These are phyloP conservation scores for Elsinoe fawcettii DNA, from an alignment of 2,329 filamentous ascomycete genomes.

Conservation along the genomic window DNA sequence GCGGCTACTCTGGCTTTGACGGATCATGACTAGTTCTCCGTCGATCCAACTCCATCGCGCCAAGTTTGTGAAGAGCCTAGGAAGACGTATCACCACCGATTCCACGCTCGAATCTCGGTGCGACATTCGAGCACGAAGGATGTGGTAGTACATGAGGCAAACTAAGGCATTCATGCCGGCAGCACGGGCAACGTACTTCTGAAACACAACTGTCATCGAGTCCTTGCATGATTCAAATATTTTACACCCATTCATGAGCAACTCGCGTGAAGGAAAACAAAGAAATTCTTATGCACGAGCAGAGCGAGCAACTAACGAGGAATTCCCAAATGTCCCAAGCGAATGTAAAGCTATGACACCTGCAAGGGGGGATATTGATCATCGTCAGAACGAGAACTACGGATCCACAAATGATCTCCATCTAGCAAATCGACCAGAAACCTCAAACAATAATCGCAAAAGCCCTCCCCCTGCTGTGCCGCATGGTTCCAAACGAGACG, in stretches of 20 bases:
- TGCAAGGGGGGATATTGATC: slow-evolving; percentile 1
- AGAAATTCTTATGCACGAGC: not conserved
- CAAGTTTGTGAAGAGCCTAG: slow-evolving; percentile 7
- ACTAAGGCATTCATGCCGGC: slow-evolving; percentile 5
- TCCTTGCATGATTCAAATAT: not conserved
- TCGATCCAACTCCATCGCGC: slow-evolving; percentile 3
- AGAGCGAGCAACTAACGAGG: not conserved
- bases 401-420: not conserved
- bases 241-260: not conserved
- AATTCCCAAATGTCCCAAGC: not conserved
- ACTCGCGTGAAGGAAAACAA: slow-evolving; percentile 1
- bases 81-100: not conserved
- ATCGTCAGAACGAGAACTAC: slow-evolving; percentile 4
- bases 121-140: not conserved
- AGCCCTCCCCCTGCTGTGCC: slow-evolving; percentile 7
- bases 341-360: slow-evolving; percentile 1
- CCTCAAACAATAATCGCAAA: slow-evolving; percentile 9
- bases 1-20: slow-evolving; percentile 2
- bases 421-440: slow-evolving; percentile 7
- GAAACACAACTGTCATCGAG: slow-evolving; percentile 7
- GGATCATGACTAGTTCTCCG: not conserved
- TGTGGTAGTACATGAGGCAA: not conserved
- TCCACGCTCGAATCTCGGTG: slow-evolving; percentile 6
- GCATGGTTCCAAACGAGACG: slow-evolving; percentile 8
- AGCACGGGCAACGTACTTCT: not conserved